Percentiles rank a stretch among this genome's conserved stretches.
Evolutionary conservation across 148 eudicot genomes (phyloP).

Genomic region (Salicornia ramosissima): DNA sequence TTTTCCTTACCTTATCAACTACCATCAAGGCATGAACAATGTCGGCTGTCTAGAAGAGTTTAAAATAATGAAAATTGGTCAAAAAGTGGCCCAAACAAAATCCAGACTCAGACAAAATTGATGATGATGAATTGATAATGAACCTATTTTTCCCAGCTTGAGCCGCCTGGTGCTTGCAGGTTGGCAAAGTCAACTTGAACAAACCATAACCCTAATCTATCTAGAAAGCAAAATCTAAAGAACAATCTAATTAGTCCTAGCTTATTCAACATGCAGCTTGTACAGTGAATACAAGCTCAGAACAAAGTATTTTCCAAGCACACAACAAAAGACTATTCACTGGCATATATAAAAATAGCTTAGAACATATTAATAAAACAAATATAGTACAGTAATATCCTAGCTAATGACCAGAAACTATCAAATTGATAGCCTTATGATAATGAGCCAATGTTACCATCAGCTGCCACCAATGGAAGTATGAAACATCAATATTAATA

Average conservation of each 20-base stretch:
- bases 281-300: constrained; percentile 4
- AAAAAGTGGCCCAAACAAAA: constrained; percentile 6
- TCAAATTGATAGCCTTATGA: neutral
- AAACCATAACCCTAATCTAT: neutral
- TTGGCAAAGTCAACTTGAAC: constrained; percentile 21
- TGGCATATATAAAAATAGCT: neutral
- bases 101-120: constrained; percentile 7
- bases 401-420: neutral
- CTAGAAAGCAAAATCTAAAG: constrained; percentile 2
- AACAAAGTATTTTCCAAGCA: constrained; percentile 9
- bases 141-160: neutral
- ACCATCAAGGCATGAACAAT: neutral
- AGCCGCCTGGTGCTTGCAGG: constrained; percentile 27
- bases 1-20: constrained; percentile 10
- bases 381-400: neutral
- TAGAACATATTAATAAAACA: neutral
- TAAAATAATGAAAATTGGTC: constrained; percentile 13
- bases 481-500: neutral
- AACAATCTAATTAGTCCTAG: constrained; percentile 3
- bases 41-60: constrained; percentile 29
- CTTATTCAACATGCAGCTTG: constrained; percentile 13
- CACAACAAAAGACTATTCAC: neutral
- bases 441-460: neutral
- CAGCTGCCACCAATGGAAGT: neutral
- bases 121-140: neutral